Base-by-base conservation (phyloP, 192 early-diverging fungal species). In the Rhizophagus sp. region DNA sequence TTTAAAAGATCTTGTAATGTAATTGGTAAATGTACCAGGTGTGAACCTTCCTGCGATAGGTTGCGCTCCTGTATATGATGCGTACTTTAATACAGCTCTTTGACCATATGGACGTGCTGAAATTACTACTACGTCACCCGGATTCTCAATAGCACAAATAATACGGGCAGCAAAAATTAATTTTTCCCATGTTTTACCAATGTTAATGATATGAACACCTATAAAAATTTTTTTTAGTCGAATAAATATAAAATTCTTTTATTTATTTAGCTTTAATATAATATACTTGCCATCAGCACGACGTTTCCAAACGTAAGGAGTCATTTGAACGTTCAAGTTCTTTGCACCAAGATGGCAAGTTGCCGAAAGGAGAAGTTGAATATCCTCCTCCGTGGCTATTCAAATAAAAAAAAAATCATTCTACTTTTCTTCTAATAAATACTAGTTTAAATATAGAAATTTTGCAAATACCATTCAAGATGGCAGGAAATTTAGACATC, bases 151-250 rank as follows among this genome's bases (percentile, higher is more conserved):
- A 87, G 97, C 93, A 73, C 96, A 96, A 81, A 99, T 97, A 89
- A 99, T 92, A 89, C 98, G 96, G 80, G 98, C 97, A 83, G 98
- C 98, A 78, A 99, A 88, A 62, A 99, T 91, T 70, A 99, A 87
- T 95, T 99, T 99, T 91, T 98, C 98, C 96, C 97, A 99, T 88
- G 98, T 99, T 94, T 99, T 99, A 83, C 94, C 95, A 72, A 97
- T 91, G 94, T 99, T 98, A 91, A 99, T 97, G 89, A 99, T 90
- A 93, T 99, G 90, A 84, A 99, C 89, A 87, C 94, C 94, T 92
- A 12, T 10, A 47, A 47, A 44, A 47, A 44, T n/a, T 11, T 44
- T 44, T 44, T 47, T 69, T 22, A 4, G 27, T 36, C 4, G 41
- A 69, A 22, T 27, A 41, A 69, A 36, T 69, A 69, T 10, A 12